phyloP scores from a whole-genome alignment of 2,329 filamentous ascomycete species.

The Aspergillus transmontanensis region DNA sequence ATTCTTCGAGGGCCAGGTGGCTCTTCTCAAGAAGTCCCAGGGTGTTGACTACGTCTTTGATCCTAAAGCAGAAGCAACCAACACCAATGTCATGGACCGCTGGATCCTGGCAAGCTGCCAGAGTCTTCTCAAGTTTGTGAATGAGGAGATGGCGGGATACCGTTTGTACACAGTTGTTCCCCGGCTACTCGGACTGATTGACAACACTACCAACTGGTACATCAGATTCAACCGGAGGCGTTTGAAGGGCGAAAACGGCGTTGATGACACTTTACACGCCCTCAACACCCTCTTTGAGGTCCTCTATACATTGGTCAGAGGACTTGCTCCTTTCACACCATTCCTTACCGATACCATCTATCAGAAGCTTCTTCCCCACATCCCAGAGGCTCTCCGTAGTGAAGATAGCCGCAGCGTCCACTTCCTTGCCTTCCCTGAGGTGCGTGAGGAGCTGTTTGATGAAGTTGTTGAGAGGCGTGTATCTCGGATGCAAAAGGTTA shows the following conservation, averaged over 20 bases:
- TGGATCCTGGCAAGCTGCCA: slow-evolving; percentile 95
- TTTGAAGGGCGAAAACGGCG: slow-evolving; percentile 84
- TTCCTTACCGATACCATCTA: slow-evolving; percentile 97
- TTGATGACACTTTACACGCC: slow-evolving; percentile 84
- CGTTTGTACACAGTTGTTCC: slow-evolving; percentile 91
- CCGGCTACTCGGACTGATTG: slow-evolving; percentile 77
- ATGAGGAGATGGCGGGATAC: slow-evolving; percentile 83
- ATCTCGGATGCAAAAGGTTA: slow-evolving; percentile 90
- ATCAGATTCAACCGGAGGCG: slow-evolving; percentile 92
- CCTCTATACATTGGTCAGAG: slow-evolving; percentile 82
- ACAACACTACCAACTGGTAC: slow-evolving; percentile 98
- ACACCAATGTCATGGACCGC: slow-evolving; percentile 90
- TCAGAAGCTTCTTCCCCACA: slow-evolving; percentile 75
- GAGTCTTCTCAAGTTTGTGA: slow-evolving; percentile 86
- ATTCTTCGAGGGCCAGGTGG: slow-evolving; percentile 89
- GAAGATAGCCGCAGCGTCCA: slow-evolving; percentile 85
- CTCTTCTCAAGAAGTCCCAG: slow-evolving; percentile 82
- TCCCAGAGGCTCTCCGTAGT: slow-evolving; percentile 69
- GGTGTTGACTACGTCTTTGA: slow-evolving; percentile 77
- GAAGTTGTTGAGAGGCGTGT: slow-evolving; percentile 83
- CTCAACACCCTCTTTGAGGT: slow-evolving; percentile 95
- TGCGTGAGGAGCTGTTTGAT: slow-evolving; percentile 86
- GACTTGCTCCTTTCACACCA: slow-evolving; percentile 90
- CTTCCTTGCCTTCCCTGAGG: slow-evolving; percentile 87
- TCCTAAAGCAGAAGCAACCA: slow-evolving; percentile 71